These are phyloP conservation scores for Salix purpurea DNA, from an alignment of 345 rosid species.

Conservation along the genomic window DNA sequence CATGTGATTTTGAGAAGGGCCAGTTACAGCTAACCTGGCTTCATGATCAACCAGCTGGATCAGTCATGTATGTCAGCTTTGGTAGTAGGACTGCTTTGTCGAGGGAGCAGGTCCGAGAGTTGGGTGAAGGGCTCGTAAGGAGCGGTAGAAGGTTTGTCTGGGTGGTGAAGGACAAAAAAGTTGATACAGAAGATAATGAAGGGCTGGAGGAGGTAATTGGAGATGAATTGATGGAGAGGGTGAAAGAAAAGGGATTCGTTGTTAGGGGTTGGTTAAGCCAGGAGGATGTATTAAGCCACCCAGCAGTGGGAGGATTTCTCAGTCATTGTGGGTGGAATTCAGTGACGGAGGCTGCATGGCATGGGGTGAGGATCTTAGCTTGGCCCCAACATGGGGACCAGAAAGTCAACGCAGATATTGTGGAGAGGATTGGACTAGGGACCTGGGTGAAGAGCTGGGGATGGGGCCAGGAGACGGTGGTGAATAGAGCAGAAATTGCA, in stretches of 20 bases:
- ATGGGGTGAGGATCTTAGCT: slow-evolving; percentile 37
- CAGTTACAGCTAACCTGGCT: slow-evolving; percentile 26
- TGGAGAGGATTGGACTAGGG: slow-evolving; percentile 5
- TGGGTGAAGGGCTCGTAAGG: slow-evolving; percentile 34
- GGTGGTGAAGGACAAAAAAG: slow-evolving; percentile 31
- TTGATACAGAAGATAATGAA: slow-evolving; percentile 40
- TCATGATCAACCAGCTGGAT: slow-evolving; percentile 27
- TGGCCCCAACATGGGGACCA: slow-evolving; percentile 50
- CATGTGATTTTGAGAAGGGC: slow-evolving; percentile 18
- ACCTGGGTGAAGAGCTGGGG: slow-evolving; percentile 2
- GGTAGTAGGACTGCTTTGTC: slow-evolving; percentile 42
- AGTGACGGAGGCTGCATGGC: slow-evolving; percentile 36
- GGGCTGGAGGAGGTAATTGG: slow-evolving; percentile 30
- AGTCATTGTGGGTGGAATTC: slow-evolving; percentile 47
- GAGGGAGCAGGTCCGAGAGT: slow-evolving; percentile 35
- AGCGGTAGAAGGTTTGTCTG: slow-evolving; percentile 35
- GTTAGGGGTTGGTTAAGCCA: slow-evolving; percentile 45
- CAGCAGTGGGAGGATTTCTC: slow-evolving; percentile 37
- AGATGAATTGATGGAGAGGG: slow-evolving; percentile 14
- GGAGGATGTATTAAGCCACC: slow-evolving; percentile 28
- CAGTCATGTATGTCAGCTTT: slow-evolving; percentile 42
- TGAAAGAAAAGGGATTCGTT: slow-evolving; percentile 25
- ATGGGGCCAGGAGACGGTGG: slow-evolving; percentile 9
- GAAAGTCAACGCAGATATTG: background rate
- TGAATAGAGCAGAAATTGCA: slow-evolving; percentile 7